Percentiles rank a stretch among this genome's conserved stretches.
Evolutionary conservation across 2,329 filamentous ascomycete genomes (phyloP).

Genomic region (Nothophaeocryptopus gaeumannii): DNA sequence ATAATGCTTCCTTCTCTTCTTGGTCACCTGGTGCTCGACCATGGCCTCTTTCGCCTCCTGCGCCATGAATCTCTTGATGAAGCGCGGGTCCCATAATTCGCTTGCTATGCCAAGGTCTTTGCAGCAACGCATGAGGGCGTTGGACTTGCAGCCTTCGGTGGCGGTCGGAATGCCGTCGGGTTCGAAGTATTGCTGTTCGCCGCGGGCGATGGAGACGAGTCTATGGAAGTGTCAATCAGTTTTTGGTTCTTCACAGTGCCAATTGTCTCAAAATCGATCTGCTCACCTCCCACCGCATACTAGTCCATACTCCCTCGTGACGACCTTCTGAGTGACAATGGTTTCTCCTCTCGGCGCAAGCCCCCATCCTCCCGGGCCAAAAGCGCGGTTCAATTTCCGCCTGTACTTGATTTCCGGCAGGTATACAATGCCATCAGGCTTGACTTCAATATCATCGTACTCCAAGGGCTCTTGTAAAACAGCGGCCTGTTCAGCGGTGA

Average conservation of each 20-base stretch:
- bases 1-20: constrained; percentile 88
- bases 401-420: constrained; percentile 98
- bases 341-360: constrained; percentile 83
- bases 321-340: constrained; percentile 73
- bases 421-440: constrained; percentile 95
- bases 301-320: constrained; percentile 90
- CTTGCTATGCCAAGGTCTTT: constrained; percentile 94
- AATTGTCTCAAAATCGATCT: neutral
- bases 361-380: constrained; percentile 95
- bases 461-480: constrained; percentile 67
- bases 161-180: constrained; percentile 88
- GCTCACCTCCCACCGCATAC: constrained; percentile 80
- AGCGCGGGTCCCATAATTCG: constrained; percentile 94
- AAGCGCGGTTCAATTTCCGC: constrained; percentile 81
- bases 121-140: constrained; percentile 96
- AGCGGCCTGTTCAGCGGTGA: constrained; percentile 65
- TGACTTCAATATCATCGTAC: constrained; percentile 83
- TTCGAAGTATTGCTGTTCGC: constrained; percentile 91
- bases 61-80: constrained; percentile 78
- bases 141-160: constrained; percentile 95
- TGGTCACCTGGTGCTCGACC: constrained; percentile 82
- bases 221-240: constrained; percentile 52
- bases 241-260: neutral
- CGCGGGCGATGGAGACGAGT: constrained; percentile 85
- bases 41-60: constrained; percentile 74